phyloP scores from a whole-genome alignment of 2,329 filamentous ascomycete genomes.

The Exophiala dermatitidis region DNA sequence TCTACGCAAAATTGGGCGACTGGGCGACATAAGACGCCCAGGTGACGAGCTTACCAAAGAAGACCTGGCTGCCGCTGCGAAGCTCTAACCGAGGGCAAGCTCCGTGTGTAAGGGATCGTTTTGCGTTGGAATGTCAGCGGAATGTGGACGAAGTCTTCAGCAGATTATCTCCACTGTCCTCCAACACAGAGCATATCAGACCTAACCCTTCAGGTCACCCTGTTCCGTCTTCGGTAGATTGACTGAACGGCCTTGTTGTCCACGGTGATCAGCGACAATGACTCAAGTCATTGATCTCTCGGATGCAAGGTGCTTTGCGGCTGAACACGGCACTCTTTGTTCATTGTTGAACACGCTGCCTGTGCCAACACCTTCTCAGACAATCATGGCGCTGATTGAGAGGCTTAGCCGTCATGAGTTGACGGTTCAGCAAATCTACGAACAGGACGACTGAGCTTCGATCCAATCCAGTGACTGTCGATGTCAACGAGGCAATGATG shows the following conservation, averaged over 20 bases:
- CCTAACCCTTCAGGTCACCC: not conserved
- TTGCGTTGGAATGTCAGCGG: conserved; percentile 1
- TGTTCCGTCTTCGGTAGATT: not conserved
- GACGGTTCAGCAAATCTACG: not conserved
- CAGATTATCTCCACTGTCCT: not conserved
- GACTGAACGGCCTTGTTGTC: not conserved
- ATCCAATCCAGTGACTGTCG: not conserved
- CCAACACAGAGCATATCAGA: not conserved
- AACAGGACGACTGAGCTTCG: not conserved
- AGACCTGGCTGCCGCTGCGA: conserved; percentile 46
- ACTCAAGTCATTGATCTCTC: not conserved
- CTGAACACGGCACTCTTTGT: conserved; percentile 16
- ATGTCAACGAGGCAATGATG: not conserved
- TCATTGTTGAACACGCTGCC: not conserved
- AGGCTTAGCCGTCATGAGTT: not conserved
- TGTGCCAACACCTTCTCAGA: not conserved
- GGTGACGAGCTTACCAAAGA: conserved; percentile 49
- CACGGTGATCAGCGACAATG: conserved; percentile 7
- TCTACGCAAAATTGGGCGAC: conserved; percentile 49
- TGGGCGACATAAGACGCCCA: conserved; percentile 46
- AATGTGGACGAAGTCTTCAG: conserved; percentile 10
- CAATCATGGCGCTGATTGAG: not conserved
- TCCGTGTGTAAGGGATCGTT: not conserved
- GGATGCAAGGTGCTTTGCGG: not conserved
- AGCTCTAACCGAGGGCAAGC: conserved; percentile 27